Conservation (phyloP, 176 grass and related monocot species). For the Eleusine indica region DNA sequence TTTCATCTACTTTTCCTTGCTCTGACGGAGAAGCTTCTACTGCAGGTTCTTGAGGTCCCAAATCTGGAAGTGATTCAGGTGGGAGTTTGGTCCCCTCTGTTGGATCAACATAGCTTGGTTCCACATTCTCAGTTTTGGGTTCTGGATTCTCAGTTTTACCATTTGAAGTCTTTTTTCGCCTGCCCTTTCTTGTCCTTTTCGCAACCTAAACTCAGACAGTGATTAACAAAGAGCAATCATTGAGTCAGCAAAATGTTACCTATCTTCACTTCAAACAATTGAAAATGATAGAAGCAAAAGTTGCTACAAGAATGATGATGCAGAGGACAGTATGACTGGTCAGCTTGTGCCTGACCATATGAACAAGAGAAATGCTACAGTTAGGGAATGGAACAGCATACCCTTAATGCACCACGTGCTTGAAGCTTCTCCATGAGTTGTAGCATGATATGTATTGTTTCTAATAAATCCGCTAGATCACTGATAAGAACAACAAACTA, state of each 20-base stretch:
- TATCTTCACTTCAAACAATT: constrained; percentile 35
- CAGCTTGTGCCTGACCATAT: constrained; percentile 1
- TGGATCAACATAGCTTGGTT: constrained; percentile 33
- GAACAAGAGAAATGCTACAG: constrained; percentile 19
- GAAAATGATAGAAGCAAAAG: constrained; percentile 13
- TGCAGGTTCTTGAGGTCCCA: constrained; percentile 24
- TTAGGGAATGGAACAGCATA: constrained; percentile 44
- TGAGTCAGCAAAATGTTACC: constrained; percentile 31
- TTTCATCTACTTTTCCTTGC: constrained; percentile 31
- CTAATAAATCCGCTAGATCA: constrained; percentile 91
- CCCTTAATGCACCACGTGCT: constrained; percentile 80
- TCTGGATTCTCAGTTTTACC: constrained; percentile 38
- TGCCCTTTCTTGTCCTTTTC: constrained; percentile 75
- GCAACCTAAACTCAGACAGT: constrained; percentile 68
- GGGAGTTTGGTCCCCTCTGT: constrained; percentile 36
- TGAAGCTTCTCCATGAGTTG: constrained; percentile 98
- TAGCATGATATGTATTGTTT: constrained; percentile 90
- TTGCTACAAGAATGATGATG: constrained; percentile 31
- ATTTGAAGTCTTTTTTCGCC: constrained; percentile 66
- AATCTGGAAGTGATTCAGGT: constrained; percentile 52
- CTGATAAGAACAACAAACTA: constrained; percentile 50
- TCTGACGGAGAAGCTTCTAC: constrained; percentile 34
- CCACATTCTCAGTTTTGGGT: constrained; percentile 37
- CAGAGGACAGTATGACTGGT: neutral
- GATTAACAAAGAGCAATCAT: constrained; percentile 17